Percentiles rank a stretch among this genome's conserved stretches.
These are phyloP conservation scores for Panellus pusillus DNA, from an alignment of 768 basidiomycete species.

Conservation along the genomic window DNA sequence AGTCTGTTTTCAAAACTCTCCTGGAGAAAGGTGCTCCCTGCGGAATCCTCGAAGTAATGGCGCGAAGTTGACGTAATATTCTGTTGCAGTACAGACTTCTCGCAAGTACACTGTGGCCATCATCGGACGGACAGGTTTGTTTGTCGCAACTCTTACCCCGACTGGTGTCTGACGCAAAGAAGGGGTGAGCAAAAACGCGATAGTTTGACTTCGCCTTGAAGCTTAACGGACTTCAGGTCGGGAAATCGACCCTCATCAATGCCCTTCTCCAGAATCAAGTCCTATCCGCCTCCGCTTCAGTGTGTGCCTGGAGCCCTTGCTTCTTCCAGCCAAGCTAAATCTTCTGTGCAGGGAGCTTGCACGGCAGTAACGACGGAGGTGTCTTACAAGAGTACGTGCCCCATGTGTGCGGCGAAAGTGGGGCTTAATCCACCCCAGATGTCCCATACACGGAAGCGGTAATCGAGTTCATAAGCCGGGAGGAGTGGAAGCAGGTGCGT, in stretches of 20 bases:
- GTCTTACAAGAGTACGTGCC: conserved; percentile 7
- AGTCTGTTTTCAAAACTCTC: too few species aligned
- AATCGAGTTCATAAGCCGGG: conserved; percentile 13
- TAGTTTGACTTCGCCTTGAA: not conserved
- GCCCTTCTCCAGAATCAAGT: conserved; percentile 13
- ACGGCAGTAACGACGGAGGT: conserved; percentile 19
- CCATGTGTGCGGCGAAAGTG: not conserved
- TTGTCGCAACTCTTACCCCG: not conserved
- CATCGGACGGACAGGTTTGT: conserved; percentile 18
- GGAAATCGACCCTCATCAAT: conserved; percentile 19
- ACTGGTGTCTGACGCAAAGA: not conserved
- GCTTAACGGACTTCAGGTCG: conserved; percentile 3
- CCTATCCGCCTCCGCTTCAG: conserved; percentile 18
- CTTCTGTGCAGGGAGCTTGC: conserved; percentile 15
- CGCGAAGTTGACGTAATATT: too few species aligned
- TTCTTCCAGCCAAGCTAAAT: not conserved
- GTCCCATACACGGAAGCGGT: conserved; percentile 4
- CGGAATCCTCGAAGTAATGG: too few species aligned
- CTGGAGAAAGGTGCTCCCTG: too few species aligned
- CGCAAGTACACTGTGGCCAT: conserved; percentile 15
- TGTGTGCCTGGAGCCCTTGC: not conserved
- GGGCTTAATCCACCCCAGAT: not conserved
- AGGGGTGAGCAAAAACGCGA: conserved; percentile 5
- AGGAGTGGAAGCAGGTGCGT: conserved; percentile 14
- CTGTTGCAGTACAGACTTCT: not conserved